Base-by-base conservation (phyloP, 2,329 filamentous ascomycete species). In the Hypomyces rosellus region DNA sequence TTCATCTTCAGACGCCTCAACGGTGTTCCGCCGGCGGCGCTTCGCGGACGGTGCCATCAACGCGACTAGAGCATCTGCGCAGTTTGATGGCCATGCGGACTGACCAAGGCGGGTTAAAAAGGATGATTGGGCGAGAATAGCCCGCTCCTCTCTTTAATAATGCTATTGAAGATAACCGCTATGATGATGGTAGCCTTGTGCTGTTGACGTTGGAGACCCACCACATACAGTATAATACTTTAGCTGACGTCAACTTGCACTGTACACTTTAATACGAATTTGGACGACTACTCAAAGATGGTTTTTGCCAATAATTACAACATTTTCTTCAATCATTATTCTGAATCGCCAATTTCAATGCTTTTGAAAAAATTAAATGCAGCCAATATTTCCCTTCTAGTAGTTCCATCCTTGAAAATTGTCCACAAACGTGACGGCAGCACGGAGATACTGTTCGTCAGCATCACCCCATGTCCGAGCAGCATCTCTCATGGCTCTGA, bases 401-500 rank as follows among this genome's bases (percentile, higher is more conserved):
- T 36, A 37, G 38, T 40, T 65, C 88, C 88, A 92, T 0, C 82
- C 82, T 37, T 80, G 67, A 61, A 90, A 92, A 51, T 86, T 84
- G 55, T 88, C 83, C 3, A 81, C 84, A 68, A 92, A 88, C 45
- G 81, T 79, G 18, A 88, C 76, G 2, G 88, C 87, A 6, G 85
- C 78, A 49, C 79, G 78, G 30, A 90, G 70, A 60, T 86, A 89
- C 53, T 71, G 78, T 37, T 82, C 74, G 54, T 84, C 76, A 4
- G 77, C 74, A 63, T 90, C 85, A 4, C 84, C 83, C 87, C 87
- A 92, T 0, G 85, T 89, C 54, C 75, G 76, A 13, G 84, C 82
- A 15, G 84, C 85, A 63, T 88, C 88, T 65, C 75, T 84, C 74
- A 92, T 85, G 2, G 88, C 82, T 40, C 89, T 80, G 47, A 91